Evolutionary conservation across 805 yeast species (phyloP).

Genomic region (Starmerella kuoi): DNA sequence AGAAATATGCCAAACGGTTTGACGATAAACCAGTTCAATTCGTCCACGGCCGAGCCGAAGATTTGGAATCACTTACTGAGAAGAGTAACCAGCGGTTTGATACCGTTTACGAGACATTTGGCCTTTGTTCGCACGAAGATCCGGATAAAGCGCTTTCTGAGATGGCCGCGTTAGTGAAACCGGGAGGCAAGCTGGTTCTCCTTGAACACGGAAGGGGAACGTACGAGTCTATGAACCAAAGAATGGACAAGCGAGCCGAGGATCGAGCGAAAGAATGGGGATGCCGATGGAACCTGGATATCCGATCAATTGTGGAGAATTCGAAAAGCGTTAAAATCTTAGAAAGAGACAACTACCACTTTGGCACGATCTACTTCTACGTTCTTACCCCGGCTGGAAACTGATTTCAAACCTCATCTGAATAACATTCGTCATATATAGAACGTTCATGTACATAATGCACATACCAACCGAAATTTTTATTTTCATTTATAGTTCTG

Average conservation of each 20-base stretch:
- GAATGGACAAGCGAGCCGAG: slow-evolving; percentile 72
- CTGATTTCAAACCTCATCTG: too few relatives aligned
- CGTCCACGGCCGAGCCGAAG: slow-evolving; percentile 84
- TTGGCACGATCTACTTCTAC: slow-evolving; percentile 65
- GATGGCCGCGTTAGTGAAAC: slow-evolving; percentile 60
- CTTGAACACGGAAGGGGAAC: slow-evolving; percentile 88
- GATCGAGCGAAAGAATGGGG: slow-evolving; percentile 86
- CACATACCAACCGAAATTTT: too few relatives aligned
- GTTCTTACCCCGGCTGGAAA: slow-evolving; percentile 21
- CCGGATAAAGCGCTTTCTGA: slow-evolving; percentile 72
- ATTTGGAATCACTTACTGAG: slow-evolving; percentile 46
- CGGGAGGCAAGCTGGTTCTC: slow-evolving; percentile 78
- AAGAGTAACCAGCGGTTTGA: slow-evolving; percentile 49
- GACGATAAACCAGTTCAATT: slow-evolving; percentile 56
- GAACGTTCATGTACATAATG: too few relatives aligned
- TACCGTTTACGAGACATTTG: slow-evolving; percentile 87
- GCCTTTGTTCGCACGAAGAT: slow-evolving; percentile 89
- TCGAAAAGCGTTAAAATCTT: slow-evolving; percentile 68
- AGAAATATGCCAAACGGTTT: slow-evolving; percentile 31
- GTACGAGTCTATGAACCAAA: slow-evolving; percentile 62
- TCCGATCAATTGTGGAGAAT: slow-evolving; percentile 71
- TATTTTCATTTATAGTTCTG: too few relatives aligned
- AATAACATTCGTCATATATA: too few relatives aligned
- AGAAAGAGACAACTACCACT: slow-evolving; percentile 65
- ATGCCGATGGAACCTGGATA: slow-evolving; percentile 93